Evolutionary conservation across 1,284 basidiomycete species (phyloP).

Genomic region (Ceratobasidium papillatum): DNA sequence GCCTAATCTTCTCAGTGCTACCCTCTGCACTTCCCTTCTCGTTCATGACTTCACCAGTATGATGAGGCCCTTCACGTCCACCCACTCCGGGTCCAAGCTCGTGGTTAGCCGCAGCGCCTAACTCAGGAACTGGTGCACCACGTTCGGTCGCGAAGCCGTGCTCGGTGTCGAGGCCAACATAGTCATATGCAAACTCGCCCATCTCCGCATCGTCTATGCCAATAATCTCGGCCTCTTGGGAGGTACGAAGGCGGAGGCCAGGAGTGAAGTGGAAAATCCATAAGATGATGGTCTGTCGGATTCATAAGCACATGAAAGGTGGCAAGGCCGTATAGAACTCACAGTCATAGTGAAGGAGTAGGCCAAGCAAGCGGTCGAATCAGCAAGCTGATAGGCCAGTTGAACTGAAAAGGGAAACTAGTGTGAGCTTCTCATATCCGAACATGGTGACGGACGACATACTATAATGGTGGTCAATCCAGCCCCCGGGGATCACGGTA

Average conservation of each 20-base stretch:
- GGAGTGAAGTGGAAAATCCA: slow-evolving; percentile 96
- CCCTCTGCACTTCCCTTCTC: not conserved
- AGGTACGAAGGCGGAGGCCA: slow-evolving; percentile 77
- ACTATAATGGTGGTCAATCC: slow-evolving; percentile 84
- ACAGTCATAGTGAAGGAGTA: slow-evolving; percentile 88
- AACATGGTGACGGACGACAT: not conserved
- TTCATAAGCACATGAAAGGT: not conserved
- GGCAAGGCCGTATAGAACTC: slow-evolving; percentile 47
- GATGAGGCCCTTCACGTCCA: slow-evolving; percentile 33
- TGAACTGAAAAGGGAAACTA: slow-evolving; percentile 56
- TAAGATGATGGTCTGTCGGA: slow-evolving; percentile 76
- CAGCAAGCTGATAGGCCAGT: slow-evolving; percentile 88
- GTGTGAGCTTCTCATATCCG: slow-evolving; percentile 37
- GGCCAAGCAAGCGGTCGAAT: slow-evolving; percentile 73
- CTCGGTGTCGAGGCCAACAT: slow-evolving; percentile 77
- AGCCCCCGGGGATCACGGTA: slow-evolving; percentile 80
- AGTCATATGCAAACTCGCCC: slow-evolving; percentile 95
- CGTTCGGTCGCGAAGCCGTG: slow-evolving; percentile 42
- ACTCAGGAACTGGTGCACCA: not conserved
- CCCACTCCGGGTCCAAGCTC: slow-evolving; percentile 32
- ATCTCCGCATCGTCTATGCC: slow-evolving; percentile 95
- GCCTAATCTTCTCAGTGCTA: slow-evolving; percentile 1
- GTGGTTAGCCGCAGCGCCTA: slow-evolving; percentile 27
- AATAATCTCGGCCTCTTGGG: slow-evolving; percentile 87
- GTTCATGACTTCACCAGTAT: not conserved